Conservation (phyloP, 2,329 filamentous ascomycete species). For the Exophiala sideris region DNA sequence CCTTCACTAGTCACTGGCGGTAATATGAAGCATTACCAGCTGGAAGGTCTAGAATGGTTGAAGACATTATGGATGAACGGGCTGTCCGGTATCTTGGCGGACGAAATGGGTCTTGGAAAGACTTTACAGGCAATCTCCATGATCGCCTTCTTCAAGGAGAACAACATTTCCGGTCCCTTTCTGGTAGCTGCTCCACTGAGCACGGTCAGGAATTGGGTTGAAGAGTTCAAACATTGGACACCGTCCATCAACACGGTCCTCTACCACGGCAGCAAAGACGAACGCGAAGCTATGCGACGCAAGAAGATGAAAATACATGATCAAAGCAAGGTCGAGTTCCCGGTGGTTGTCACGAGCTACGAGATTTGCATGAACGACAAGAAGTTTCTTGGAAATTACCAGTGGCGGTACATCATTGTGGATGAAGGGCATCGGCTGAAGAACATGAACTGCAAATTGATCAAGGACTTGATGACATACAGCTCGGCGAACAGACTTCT, state of each 20-base stretch:
- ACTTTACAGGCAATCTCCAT: constrained; percentile 88
- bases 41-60: constrained; percentile 95
- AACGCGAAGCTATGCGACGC: constrained; percentile 71
- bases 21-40: constrained; percentile 88
- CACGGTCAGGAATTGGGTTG: constrained; percentile 92
- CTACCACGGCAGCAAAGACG: constrained; percentile 80
- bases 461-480: constrained; percentile 83
- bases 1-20: constrained; percentile 81
- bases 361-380: constrained; percentile 94
- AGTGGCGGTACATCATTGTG: constrained; percentile 98
- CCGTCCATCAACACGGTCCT: constrained; percentile 83
- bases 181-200: constrained; percentile 86
- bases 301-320: constrained; percentile 65
- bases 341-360: constrained; percentile 90
- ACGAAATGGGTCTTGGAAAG: constrained; percentile 93
- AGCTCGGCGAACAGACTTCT: constrained; percentile 85
- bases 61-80: constrained; percentile 79
- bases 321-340: constrained; percentile 70
- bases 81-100: constrained; percentile 84
- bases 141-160: constrained; percentile 81
- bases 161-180: constrained; percentile 84
- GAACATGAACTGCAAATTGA: constrained; percentile 89
- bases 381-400: constrained; percentile 73
- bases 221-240: constrained; percentile 88
- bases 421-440: constrained; percentile 97